These are phyloP conservation scores for Starmerella stigmatis DNA, from an alignment of 805 yeast species.

Conservation along the genomic window DNA sequence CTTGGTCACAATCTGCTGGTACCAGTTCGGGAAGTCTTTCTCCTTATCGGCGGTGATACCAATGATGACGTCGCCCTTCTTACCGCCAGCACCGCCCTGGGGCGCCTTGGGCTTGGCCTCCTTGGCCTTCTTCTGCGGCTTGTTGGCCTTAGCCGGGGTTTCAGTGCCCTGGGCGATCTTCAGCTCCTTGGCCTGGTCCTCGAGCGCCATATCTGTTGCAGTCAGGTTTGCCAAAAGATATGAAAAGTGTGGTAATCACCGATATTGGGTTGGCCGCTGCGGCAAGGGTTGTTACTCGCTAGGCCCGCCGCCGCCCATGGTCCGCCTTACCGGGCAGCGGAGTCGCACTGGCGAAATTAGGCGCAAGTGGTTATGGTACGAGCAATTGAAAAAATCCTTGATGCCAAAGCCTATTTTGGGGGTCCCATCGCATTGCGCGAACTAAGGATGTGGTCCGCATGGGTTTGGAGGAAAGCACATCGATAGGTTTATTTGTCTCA, in stretches of 20 bases:
- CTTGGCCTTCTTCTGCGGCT: constrained; percentile 57
- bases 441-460: too few relatives aligned
- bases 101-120: constrained; percentile 30
- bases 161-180: constrained; percentile 25
- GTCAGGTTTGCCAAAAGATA: not conserved
- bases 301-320: too few relatives aligned
- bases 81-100: constrained; percentile 24
- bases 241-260: not conserved
- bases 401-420: too few relatives aligned
- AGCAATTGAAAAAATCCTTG: too few relatives aligned
- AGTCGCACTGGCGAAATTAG: too few relatives aligned
- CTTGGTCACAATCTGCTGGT: constrained; percentile 88
- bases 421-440: too few relatives aligned
- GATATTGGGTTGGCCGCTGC: not conserved
- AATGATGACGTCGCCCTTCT: constrained; percentile 31
- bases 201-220: constrained; percentile 16
- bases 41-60: constrained; percentile 94
- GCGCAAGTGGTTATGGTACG: too few relatives aligned
- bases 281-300: too few relatives aligned
- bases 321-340: too few relatives aligned
- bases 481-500: too few relatives aligned
- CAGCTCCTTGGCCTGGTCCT: constrained; percentile 15
- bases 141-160: constrained; percentile 79
- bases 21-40: constrained; percentile 92
- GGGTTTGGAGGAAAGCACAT: too few relatives aligned